Conservation (phyloP, 129 eudicot genomes). For the Deinandra increscens region DNA sequence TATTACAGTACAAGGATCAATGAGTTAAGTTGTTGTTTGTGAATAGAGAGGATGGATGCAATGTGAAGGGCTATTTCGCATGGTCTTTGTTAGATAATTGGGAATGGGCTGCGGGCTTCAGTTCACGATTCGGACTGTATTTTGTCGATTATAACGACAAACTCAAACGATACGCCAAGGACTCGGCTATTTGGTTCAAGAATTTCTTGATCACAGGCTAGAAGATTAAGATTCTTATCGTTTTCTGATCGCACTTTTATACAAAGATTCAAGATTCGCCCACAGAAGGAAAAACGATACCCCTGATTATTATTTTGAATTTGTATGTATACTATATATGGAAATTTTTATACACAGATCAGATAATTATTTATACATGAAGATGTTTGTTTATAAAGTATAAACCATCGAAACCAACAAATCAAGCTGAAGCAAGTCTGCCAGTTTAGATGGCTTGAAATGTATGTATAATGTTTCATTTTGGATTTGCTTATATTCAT, state of each 20-base stretch:
- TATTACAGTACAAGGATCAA: neutral
- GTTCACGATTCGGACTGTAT: conserved; percentile 82
- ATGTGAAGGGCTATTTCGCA: conserved; percentile 85
- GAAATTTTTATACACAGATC: neutral
- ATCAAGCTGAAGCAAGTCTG: too few species aligned
- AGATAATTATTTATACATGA: neutral
- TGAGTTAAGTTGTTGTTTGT: conserved; percentile 1
- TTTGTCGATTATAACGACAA: conserved; percentile 77
- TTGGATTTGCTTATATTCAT: too few species aligned
- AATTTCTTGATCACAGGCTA: conserved; percentile 58
- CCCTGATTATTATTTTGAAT: neutral
- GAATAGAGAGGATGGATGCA: conserved; percentile 90
- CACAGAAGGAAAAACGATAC: neutral
- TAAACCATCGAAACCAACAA: too few species aligned
- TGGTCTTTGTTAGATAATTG: conserved; percentile 95
- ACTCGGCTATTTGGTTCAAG: conserved; percentile 84
- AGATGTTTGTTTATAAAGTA: too few species aligned
- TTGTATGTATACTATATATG: conserved; percentile 1
- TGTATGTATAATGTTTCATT: too few species aligned
- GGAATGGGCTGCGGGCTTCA: conserved; percentile 99
- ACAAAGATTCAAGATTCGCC: neutral
- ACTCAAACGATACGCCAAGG: conserved; percentile 79
- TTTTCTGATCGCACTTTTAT: neutral
- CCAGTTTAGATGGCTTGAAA: too few species aligned
- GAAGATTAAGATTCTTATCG: neutral